Conservation (phyloP, 148 eudicot species). For the Pouteria glomerata region DNA sequence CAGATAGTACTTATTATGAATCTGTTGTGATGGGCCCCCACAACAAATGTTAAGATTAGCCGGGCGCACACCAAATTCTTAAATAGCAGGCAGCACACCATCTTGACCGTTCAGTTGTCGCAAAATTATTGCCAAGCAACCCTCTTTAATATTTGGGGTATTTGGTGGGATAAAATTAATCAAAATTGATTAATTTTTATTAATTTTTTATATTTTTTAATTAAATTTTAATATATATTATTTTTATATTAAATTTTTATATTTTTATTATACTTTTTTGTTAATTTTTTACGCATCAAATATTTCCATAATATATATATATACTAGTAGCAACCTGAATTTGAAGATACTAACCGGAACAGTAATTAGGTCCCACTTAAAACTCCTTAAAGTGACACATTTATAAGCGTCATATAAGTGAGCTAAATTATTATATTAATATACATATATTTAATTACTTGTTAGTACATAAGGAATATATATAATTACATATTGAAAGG, state of each 20-base stretch:
- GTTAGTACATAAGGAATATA: neutral
- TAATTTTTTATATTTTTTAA: too few relatives aligned
- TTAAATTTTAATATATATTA: too few relatives aligned
- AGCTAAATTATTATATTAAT: too few relatives aligned
- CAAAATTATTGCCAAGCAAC: neutral
- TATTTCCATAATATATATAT: too few relatives aligned
- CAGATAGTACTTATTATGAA: neutral
- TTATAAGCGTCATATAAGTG: neutral
- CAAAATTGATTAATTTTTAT: too few relatives aligned
- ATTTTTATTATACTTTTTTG: too few relatives aligned
- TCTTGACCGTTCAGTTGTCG: neutral
- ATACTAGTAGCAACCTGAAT: neutral
- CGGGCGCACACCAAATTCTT: neutral
- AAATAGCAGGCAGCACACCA: neutral
- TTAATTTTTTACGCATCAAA: too few relatives aligned
- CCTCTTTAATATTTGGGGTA: neutral
- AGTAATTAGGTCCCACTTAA: too few relatives aligned
- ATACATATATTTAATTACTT: too few relatives aligned
- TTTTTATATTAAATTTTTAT: too few relatives aligned
- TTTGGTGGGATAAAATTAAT: too few relatives aligned
- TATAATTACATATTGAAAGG: neutral
- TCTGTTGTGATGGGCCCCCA: neutral
- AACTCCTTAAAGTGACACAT: neutral
- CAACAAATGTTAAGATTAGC: neutral
- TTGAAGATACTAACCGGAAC: neutral